Base-by-base conservation (phyloP, 2,329 filamentous ascomycete species). In the Teratosphaeria pseudoeucalypti region DNA sequence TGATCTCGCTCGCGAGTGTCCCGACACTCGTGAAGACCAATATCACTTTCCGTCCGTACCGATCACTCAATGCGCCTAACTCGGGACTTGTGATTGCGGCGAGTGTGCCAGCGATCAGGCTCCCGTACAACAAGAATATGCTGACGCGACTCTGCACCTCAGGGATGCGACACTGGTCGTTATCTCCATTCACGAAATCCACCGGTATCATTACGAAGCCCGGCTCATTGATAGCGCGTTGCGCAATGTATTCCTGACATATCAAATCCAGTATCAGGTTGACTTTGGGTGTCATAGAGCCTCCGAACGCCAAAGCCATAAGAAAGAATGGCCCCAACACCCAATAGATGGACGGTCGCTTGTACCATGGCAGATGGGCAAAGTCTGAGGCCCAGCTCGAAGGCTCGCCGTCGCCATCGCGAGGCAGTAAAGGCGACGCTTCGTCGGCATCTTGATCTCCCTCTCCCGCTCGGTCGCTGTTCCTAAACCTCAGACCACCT, bases 241-340 rank as follows among this genome's bases (percentile, higher is more conserved):
- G 87, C 27, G 85, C 81, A 65, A 94, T 87, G 73, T 96, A 95
- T 62, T 88, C 82, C 63, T 85, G 83, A 73, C 94, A 99, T 57
- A 97, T 84, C 32, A 99, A 80, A 60, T 86, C 82, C 62, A 95
- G 80, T 63, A 95, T 90, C 74, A 96, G 76, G 69, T 96, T 95
- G 63, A 96, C 80, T 72, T 88, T 94, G 10, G 92, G 92, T 9
- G 96, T 89, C 7, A 94, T 79, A 6, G 89, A 83, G 59, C 90
- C 90, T 34, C 92, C 94, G 73, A 94, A 92, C 0, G 92, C 91
- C 58, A 95, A 78, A 0, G 90, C 90, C 70, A 90, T 92, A 53
- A 96, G 74, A 59, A 88, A 80, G 73, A 92, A 94, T 0, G 91
- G 89, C 0, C 82, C 84, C 7, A 97, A 73, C 4, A 97, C 79